phyloP scores from a whole-genome alignment of 495 filamentous ascomycete genomes.

The Hypoxylon rickii region DNA sequence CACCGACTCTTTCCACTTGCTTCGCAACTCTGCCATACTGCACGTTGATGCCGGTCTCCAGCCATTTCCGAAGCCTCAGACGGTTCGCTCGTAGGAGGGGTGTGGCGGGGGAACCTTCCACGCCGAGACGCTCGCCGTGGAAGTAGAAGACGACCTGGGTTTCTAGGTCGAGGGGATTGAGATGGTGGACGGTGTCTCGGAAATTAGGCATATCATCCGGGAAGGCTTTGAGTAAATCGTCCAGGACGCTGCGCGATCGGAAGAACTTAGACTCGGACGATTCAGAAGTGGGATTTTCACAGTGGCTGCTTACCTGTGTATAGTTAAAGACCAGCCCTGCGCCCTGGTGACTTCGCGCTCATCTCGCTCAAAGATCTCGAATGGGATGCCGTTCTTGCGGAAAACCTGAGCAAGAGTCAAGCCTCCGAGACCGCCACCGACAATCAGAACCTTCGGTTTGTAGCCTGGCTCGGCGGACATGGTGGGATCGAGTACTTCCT shows the following conservation, averaged over 20 bases:
- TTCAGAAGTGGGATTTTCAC: no score
- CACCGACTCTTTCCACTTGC: slow-evolving; percentile 30
- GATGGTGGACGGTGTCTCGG: slow-evolving; percentile 38
- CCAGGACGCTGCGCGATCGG: slow-evolving; percentile 20
- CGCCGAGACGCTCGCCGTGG: slow-evolving; percentile 32
- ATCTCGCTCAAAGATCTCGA: slow-evolving; percentile 58
- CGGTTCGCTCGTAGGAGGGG: slow-evolving; percentile 33
- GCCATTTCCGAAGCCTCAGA: slow-evolving; percentile 30
- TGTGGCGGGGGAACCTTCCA: slow-evolving; percentile 22
- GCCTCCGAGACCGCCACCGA: slow-evolving; percentile 56
- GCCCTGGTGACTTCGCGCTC: slow-evolving; percentile 44
- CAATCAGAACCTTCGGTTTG: slow-evolving; percentile 47
- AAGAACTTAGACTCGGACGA: no score
- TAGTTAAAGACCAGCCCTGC: slow-evolving; percentile 43
- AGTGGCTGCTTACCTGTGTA: slow-evolving; percentile 31
- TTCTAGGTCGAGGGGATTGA: slow-evolving; percentile 33
- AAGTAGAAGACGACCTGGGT: slow-evolving; percentile 37
- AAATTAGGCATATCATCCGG: slow-evolving; percentile 43
- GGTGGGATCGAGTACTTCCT: slow-evolving; percentile 20
- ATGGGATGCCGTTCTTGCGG: slow-evolving; percentile 53
- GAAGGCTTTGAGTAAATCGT: slow-evolving; percentile 38
- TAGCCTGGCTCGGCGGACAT: slow-evolving; percentile 19
- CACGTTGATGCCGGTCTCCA: slow-evolving; percentile 31
- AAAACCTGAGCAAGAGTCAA: slow-evolving; percentile 59
- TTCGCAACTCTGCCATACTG: slow-evolving; percentile 32